These are phyloP conservation scores for Raphanus raphanistrum DNA, from an alignment of 345 rosid species.

Conservation along the genomic window DNA sequence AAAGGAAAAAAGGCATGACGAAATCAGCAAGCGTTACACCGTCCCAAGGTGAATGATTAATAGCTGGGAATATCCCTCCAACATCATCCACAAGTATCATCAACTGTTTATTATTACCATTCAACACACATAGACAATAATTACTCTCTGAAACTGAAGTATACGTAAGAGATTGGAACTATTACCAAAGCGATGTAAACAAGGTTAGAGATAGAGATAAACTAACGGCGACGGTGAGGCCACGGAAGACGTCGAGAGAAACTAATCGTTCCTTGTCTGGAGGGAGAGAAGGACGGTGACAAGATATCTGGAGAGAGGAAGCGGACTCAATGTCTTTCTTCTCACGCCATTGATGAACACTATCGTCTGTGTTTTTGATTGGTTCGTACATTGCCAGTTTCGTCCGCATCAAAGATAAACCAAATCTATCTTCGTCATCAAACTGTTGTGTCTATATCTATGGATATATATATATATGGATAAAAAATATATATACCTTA, in stretches of 20 bases:
- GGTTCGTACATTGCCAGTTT: conserved; percentile 36
- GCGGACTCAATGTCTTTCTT: conserved; percentile 36
- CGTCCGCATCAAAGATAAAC: conserved; percentile 6
- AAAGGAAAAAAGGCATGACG: conserved; percentile 92
- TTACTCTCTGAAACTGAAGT: background rate
- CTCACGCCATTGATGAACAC: conserved; percentile 22
- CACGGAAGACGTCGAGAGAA: conserved; percentile 77
- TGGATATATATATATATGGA: background rate
- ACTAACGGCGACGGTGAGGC: conserved; percentile 54
- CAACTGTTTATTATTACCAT: conserved; percentile 50
- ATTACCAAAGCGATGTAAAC: background rate
- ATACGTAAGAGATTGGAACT: background rate
- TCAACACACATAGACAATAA: background rate
- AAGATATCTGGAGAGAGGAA: conserved; percentile 38
- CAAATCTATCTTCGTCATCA: conserved; percentile 5
- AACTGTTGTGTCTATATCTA: background rate
- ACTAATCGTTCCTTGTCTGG: conserved; percentile 44
- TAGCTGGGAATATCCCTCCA: conserved; percentile 75
- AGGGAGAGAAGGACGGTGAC: conserved; percentile 14
- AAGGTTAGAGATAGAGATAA: background rate
- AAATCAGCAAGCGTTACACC: conserved; percentile 86
- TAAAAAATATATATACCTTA: background rate
- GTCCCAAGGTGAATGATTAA: conserved; percentile 93
- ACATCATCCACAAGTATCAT: conserved; percentile 87
- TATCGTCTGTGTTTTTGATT: conserved; percentile 24